Percentiles rank a stretch among this genome's conserved stretches.
Evolutionary conservation across 106 monocot species (phyloP).

Genomic region (Iris macrosiphon): DNA sequence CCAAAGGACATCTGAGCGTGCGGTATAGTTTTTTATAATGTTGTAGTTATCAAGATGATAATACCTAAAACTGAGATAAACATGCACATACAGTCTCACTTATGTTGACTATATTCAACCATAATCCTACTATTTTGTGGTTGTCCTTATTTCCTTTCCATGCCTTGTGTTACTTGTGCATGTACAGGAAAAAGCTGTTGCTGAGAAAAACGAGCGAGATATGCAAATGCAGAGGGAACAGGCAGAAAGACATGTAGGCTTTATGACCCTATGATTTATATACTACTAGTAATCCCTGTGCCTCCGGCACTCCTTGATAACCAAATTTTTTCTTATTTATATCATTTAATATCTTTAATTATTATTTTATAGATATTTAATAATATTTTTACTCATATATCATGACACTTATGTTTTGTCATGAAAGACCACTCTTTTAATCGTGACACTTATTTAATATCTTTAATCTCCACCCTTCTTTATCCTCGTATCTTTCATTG

Average conservation of each 20-base stretch:
- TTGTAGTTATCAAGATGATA: background rate
- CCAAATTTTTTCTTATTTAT: too few species aligned
- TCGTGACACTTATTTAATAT: too few species aligned
- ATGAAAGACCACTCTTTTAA: too few species aligned
- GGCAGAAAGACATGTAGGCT: slow-evolving; percentile 61
- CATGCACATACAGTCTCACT: background rate
- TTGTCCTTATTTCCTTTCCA: background rate
- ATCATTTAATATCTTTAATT: too few species aligned
- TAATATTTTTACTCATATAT: too few species aligned
- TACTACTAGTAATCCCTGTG: too few species aligned
- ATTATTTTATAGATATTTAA: too few species aligned
- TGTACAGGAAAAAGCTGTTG: slow-evolving; percentile 73
- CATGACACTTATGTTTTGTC: too few species aligned
- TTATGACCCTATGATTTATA: background rate
- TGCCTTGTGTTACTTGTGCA: background rate
- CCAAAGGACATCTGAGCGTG: slow-evolving; percentile 65
- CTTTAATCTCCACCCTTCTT: too few species aligned
- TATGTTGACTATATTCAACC: background rate
- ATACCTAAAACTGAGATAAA: background rate
- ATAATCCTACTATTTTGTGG: background rate
- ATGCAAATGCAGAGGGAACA: too few species aligned
- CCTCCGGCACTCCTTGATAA: too few species aligned
- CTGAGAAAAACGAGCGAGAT: background rate
- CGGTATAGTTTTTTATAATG: slow-evolving; percentile 32
- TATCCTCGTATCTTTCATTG: too few species aligned